phyloP scores from a whole-genome alignment of 768 basidiomycete genomes.

The Harrya chromipes region DNA sequence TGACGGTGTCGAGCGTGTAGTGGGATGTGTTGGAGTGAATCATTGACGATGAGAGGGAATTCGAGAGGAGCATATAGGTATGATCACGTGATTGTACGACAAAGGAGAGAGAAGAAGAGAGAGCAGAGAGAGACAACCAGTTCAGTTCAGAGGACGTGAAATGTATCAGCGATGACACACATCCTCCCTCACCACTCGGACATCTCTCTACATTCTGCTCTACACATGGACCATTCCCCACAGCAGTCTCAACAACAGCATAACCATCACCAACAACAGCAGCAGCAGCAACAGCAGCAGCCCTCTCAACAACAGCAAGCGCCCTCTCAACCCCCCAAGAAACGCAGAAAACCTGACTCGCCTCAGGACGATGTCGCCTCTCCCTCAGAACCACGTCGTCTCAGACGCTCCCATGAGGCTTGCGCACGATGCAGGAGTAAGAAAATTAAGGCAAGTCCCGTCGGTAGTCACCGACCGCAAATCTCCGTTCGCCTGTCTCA shows the following conservation, averaged over 20 bases:
- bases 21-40: conserved; percentile 39
- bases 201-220: conserved; percentile 55
- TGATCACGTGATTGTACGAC: conserved; percentile 19
- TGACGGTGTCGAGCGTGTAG: conserved; percentile 67
- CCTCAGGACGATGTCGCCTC: conserved; percentile 52
- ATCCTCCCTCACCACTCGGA: conserved; percentile 46
- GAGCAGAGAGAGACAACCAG: background rate
- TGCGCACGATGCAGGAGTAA: conserved; percentile 92
- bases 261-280: conserved; percentile 33
- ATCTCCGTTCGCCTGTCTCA: conserved; percentile 56
- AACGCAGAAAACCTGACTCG: conserved; percentile 58
- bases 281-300: conserved; percentile 31
- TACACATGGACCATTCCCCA: conserved; percentile 59
- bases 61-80: background rate
- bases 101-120: conserved; percentile 19
- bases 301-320: conserved; percentile 31
- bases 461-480: conserved; percentile 76
- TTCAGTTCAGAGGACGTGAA: conserved; percentile 1
- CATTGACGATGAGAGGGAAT: conserved; percentile 3
- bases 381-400: conserved; percentile 70
- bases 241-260: too few species aligned
- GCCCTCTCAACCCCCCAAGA: conserved; percentile 42
- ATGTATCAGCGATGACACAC: conserved; percentile 42
- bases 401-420: conserved; percentile 87
- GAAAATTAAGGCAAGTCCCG: conserved; percentile 89